Evolutionary conservation across 148 eudicot species (phyloP), one percentile per base, ranked within the genome.

Genomic region (Rhododendron williamsianum): DNA sequence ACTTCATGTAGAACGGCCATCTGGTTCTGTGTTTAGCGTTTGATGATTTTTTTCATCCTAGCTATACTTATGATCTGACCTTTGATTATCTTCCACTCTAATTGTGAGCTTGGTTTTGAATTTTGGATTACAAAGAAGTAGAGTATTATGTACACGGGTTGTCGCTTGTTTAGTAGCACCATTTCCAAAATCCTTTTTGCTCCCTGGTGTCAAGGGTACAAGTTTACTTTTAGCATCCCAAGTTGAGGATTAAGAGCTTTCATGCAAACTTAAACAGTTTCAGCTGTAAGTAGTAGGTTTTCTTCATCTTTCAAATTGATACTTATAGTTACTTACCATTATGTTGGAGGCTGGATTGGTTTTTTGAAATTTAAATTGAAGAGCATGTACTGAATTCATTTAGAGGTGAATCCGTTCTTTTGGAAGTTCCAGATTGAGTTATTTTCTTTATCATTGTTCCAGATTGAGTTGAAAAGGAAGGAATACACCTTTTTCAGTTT

Each of bases 331-430:
- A 9, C 33, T 54, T 80, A 13, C 35, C 35, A 80, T 51, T 58
- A 33, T 80, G 71, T 58, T 54, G 82, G 63, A 25, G 82, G 43
- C 54, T 52, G 38, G 27, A 79, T 81, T 81, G 83, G n/a, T 58
- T 35, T 9, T 81, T 56, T 81, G 23, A 21, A 51, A 27, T 80
- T 80, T 4, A 3, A n/a, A 80, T 4, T 51, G 15, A 48, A 35
- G 35, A 35, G 65, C 63, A 51, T 49, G 52, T 15, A 13, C 25
- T 80, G 30, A 51, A 54, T 58, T 54, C 83, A 81, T 81, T 36
- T 81, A 9, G 5, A 33, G 49, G 71, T 36, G 83, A 43, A 35
- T 25, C 71, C 30, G 10, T 58, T 81, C 71, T 21, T 58, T 46
- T 56, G 58, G 83, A 56, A 51, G n/a, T 80, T 80, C 41, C 13